phyloP scores from a whole-genome alignment of 208 protist species.

The Trypanosoma vivax region DNA sequence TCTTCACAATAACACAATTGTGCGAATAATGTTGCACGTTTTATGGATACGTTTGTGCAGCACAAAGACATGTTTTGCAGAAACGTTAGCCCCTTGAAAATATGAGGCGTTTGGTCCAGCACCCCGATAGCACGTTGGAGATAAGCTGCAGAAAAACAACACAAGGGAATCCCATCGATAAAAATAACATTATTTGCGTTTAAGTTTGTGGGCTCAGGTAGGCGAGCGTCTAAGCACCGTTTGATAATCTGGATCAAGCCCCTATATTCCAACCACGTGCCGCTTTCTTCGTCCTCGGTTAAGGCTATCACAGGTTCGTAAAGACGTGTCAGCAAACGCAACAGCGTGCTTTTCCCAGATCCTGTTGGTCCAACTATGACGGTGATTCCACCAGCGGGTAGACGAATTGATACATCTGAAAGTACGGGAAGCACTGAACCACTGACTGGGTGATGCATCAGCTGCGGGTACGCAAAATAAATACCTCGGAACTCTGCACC shows the following conservation, averaged over 20 bases:
- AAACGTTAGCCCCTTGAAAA: slow-evolving; percentile 30
- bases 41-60: slow-evolving; percentile 15
- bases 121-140: slow-evolving; percentile 37
- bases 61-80: slow-evolving; percentile 38
- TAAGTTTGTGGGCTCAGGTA: not conserved
- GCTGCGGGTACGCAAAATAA: slow-evolving; percentile 65
- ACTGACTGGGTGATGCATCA: slow-evolving; percentile 21
- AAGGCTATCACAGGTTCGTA: slow-evolving; percentile 55
- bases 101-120: slow-evolving; percentile 39
- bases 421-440: slow-evolving; percentile 16
- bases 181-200: slow-evolving; percentile 13
- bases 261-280: slow-evolving; percentile 14
- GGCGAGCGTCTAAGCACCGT: slow-evolving; percentile 22
- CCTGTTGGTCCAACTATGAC: slow-evolving; percentile 71
- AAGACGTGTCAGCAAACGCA: slow-evolving; percentile 55
- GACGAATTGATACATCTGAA: slow-evolving; percentile 16
- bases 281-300: slow-evolving; percentile 5
- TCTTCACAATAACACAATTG: slow-evolving; percentile 33
- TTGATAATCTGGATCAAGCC: slow-evolving; percentile 22
- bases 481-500: slow-evolving; percentile 42
- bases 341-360: slow-evolving; percentile 73
- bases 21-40: slow-evolving; percentile 36
- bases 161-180: slow-evolving; percentile 51
- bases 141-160: slow-evolving; percentile 50
- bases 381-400: slow-evolving; percentile 29